These are phyloP conservation scores for Rhodotorula sp. DNA, from an alignment of 1,284 basidiomycete genomes.

Conservation along the genomic window DNA sequence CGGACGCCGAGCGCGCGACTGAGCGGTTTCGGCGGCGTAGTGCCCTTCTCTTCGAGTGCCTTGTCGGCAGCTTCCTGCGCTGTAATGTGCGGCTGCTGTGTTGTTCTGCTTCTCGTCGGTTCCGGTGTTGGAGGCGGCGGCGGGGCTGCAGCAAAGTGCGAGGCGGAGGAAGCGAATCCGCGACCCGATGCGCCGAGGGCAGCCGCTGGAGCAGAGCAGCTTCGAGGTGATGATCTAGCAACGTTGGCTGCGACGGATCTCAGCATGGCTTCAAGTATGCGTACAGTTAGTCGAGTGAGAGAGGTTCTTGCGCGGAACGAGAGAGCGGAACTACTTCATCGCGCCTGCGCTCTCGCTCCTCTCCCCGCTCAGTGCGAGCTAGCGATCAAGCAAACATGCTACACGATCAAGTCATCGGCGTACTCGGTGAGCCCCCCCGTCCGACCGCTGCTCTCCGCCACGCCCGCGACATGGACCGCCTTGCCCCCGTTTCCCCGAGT, in stretches of 20 bases:
- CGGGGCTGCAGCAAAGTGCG: not conserved
- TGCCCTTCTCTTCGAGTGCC: conserved; percentile 31
- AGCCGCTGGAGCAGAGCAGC: too few species aligned
- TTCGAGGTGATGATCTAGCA: too few species aligned
- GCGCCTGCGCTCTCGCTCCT: too few species aligned
- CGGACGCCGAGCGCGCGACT: conserved; percentile 71
- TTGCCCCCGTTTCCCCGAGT: too few species aligned
- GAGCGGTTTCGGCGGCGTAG: conserved; percentile 58
- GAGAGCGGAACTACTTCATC: too few species aligned
- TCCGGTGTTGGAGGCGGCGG: not conserved
- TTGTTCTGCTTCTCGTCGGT: not conserved
- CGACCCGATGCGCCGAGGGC: too few species aligned
- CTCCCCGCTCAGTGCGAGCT: too few species aligned
- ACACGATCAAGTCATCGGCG: conserved; percentile 39
- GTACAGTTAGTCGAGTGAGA: too few species aligned
- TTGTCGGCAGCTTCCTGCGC: conserved; percentile 28
- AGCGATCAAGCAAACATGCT: conserved; percentile 12
- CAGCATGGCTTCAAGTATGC: too few species aligned
- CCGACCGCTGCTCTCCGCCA: too few species aligned
- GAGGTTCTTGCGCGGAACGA: too few species aligned
- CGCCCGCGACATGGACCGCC: not conserved
- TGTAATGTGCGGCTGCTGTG: conserved; percentile 25
- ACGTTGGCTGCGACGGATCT: too few species aligned
- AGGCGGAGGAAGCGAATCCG: not conserved
- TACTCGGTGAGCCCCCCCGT: conserved; percentile 23